Conservation (phyloP, 2,329 filamentous ascomycete genomes). For the Neofusicoccum laricinum region DNA sequence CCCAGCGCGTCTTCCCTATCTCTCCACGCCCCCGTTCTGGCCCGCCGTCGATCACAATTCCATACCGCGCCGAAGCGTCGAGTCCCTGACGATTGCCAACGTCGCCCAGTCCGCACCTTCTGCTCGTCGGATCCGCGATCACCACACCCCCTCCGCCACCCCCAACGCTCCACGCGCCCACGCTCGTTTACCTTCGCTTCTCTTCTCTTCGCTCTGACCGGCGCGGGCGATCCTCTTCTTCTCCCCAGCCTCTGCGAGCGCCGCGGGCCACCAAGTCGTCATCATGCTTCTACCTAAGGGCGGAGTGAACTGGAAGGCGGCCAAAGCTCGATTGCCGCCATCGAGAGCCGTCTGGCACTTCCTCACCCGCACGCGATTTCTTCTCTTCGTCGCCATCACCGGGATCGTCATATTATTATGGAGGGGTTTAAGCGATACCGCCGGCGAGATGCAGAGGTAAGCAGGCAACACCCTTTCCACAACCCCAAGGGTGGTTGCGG, state of each 20-base stretch:
- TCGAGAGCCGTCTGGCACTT: slow-evolving; percentile 62
- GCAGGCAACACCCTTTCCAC: slow-evolving; percentile 22
- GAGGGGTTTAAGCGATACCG: slow-evolving; percentile 77
- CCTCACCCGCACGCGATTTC: slow-evolving; percentile 72
- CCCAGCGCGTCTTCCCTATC: not conserved
- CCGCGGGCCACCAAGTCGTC: slow-evolving; percentile 3
- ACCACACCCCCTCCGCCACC: slow-evolving; percentile 1
- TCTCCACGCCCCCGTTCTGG: not conserved
- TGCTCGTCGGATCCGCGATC: slow-evolving; percentile 4
- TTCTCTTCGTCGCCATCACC: slow-evolving; percentile 68
- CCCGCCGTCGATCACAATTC: slow-evolving; percentile 8
- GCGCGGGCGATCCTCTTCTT: slow-evolving; percentile 21
- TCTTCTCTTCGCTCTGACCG: slow-evolving; percentile 19
- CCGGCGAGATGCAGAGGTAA: slow-evolving; percentile 88
- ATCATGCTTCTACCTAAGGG: slow-evolving; percentile 87
- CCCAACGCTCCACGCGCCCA: slow-evolving; percentile 12
- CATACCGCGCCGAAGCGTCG: not conserved
- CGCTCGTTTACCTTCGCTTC: slow-evolving; percentile 16
- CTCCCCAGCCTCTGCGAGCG: slow-evolving; percentile 9
- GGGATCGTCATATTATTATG: slow-evolving; percentile 78
- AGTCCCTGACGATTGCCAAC: slow-evolving; percentile 8
- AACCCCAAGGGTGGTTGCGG: not conserved
- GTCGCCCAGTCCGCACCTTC: not conserved
- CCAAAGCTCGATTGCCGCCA: slow-evolving; percentile 74
- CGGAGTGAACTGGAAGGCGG: slow-evolving; percentile 88